Conservation (phyloP, 164 flowering plant genomes). For the Vitis rupestris region DNA sequence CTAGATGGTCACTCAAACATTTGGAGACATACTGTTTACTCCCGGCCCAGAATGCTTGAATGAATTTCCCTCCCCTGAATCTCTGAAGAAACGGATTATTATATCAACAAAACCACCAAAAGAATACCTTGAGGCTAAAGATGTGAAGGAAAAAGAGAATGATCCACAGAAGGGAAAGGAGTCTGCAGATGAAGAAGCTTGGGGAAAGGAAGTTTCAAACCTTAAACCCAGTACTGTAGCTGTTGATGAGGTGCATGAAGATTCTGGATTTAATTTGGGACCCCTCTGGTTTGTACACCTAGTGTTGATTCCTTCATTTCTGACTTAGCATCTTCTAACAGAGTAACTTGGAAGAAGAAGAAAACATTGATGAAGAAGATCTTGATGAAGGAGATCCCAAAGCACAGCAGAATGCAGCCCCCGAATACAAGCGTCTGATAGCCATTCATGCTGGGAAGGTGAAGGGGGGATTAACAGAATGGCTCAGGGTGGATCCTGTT, state of each 20-base stretch:
- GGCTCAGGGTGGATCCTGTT: too few species aligned
- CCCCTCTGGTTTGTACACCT: background rate
- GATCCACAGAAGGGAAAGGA: slow-evolving; percentile 32
- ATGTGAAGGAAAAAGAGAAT: slow-evolving; percentile 26
- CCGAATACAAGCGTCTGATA: too few species aligned
- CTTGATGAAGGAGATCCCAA: too few species aligned
- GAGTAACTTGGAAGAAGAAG: slow-evolving; percentile 30
- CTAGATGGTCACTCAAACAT: slow-evolving; percentile 68
- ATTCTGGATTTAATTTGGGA: background rate
- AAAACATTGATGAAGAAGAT: too few species aligned
- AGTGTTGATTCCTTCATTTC: background rate
- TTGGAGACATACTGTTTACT: slow-evolving; percentile 55
- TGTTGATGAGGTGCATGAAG: slow-evolving; percentile 31
- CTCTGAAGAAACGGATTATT: slow-evolving; percentile 51
- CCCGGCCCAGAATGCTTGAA: slow-evolving; percentile 59
- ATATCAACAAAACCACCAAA: slow-evolving; percentile 83
- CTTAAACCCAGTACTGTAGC: slow-evolving; percentile 12
- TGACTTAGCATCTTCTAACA: slow-evolving; percentile 6
- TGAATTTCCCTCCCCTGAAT: slow-evolving; percentile 70
- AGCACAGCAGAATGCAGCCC: too few species aligned
- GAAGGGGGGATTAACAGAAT: too few species aligned
- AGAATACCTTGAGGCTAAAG: slow-evolving; percentile 61
- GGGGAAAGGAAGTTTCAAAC: slow-evolving; percentile 51
- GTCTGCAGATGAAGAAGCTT: slow-evolving; percentile 40
- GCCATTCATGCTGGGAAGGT: too few species aligned